phyloP scores from a whole-genome alignment of 768 basidiomycete genomes.

The Suillus fuscotomentosus region DNA sequence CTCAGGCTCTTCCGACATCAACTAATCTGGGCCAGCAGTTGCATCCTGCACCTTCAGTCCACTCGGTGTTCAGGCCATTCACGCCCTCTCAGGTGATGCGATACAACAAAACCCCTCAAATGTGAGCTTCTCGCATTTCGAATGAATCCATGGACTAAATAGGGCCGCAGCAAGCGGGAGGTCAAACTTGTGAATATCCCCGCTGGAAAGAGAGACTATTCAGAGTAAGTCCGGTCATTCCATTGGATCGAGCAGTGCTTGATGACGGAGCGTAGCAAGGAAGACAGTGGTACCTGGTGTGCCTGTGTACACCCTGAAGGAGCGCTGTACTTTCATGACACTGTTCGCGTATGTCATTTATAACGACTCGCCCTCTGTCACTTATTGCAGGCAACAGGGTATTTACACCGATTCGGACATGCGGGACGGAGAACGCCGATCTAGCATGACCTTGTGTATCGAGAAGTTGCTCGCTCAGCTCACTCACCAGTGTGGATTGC shows the following conservation, averaged over 20 bases:
- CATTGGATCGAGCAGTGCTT: background rate
- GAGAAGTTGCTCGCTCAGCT: background rate
- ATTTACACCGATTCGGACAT: slow-evolving; percentile 50
- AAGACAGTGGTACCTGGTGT: slow-evolving; percentile 31
- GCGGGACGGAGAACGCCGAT: slow-evolving; percentile 1
- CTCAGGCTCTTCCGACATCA: background rate
- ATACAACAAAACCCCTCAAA: background rate
- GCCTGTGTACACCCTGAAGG: slow-evolving; percentile 53
- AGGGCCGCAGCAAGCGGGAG: background rate
- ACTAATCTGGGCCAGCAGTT: background rate
- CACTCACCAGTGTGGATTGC: background rate
- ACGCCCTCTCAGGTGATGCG: background rate
- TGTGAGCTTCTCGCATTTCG: background rate
- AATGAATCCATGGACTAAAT: background rate
- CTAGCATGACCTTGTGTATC: background rate
- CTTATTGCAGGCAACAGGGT: slow-evolving; percentile 25
- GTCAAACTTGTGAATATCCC: background rate
- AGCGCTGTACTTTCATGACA: slow-evolving; percentile 48
- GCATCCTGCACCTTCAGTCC: background rate
- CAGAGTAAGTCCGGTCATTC: background rate
- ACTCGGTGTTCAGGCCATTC: background rate
- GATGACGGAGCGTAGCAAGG: background rate
- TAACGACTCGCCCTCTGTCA: background rate
- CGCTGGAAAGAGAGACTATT: background rate
- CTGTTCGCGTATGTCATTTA: slow-evolving; percentile 32